These are phyloP conservation scores for Yamadazyma akitaensis DNA, from an alignment of 805 yeast genomes.

Conservation along the genomic window DNA sequence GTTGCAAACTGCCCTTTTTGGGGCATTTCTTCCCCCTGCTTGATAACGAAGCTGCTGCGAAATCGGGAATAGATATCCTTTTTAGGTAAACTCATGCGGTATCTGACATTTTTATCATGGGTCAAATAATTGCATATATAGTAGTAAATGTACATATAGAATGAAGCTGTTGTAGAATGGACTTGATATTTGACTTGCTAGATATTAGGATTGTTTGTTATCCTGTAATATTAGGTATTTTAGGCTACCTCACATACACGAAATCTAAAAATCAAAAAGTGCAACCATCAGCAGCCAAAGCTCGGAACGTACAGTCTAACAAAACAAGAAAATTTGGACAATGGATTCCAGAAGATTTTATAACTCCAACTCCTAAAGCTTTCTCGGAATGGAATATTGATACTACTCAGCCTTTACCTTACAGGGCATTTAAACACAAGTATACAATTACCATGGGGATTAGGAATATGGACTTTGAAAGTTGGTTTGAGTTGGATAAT, in stretches of 20 bases:
- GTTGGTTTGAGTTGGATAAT: constrained; percentile 67
- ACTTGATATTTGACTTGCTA: neutral
- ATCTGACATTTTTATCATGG: neutral
- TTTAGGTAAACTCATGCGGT: neutral
- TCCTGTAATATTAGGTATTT: neutral
- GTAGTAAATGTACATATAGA: neutral
- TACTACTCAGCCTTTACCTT: constrained; percentile 55
- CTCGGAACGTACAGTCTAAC: neutral
- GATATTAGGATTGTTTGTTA: neutral
- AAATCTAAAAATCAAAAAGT: neutral
- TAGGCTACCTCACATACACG: neutral
- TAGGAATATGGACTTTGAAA: constrained; percentile 55
- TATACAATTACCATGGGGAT: constrained; percentile 70
- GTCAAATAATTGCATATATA: neutral
- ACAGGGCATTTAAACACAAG: constrained; percentile 63
- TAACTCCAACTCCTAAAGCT: constrained; percentile 48
- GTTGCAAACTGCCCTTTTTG: constrained; percentile 69
- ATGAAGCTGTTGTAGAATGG: too few relatives aligned
- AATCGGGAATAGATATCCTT: neutral
- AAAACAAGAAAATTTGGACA: constrained; percentile 41
- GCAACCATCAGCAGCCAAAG: too few relatives aligned
- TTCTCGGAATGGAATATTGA: constrained; percentile 48
- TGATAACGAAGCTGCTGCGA: constrained; percentile 19
- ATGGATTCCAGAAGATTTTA: constrained; percentile 54
- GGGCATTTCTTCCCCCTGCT: constrained; percentile 94